Evolutionary conservation across 352 stramenopile genomes (phyloP).

Genomic region (Globisporangium nodosum): DNA sequence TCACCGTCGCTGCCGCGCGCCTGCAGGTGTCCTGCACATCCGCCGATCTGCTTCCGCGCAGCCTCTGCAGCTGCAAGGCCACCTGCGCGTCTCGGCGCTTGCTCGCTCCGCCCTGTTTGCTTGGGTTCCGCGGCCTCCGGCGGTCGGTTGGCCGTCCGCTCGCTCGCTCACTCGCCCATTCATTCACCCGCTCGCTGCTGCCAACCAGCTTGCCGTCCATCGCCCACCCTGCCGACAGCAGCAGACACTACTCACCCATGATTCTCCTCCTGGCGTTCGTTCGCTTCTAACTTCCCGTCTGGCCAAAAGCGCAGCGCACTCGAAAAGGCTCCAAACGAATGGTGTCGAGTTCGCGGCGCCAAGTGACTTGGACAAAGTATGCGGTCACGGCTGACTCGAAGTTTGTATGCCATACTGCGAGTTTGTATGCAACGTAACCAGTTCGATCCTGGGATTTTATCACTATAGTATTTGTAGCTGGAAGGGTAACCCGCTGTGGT

Average conservation of each 20-base stretch:
- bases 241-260: conserved; percentile 40
- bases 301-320: conserved; percentile 19
- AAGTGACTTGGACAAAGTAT: neutral
- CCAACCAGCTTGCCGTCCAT: neutral
- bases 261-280: conserved; percentile 46
- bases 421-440: neutral
- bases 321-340: conserved; percentile 47
- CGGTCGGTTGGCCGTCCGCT: neutral
- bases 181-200: neutral
- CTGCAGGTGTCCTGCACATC: no score
- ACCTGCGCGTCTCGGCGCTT: no score
- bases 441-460: neutral
- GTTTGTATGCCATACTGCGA: neutral
- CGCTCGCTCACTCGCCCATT: neutral
- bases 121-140: no score
- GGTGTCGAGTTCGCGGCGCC: conserved; percentile 22
- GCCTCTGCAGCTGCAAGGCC: neutral
- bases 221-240: neutral
- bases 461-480: neutral
- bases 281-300: conserved; percentile 73
- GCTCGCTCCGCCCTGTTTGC: no score
- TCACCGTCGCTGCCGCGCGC: no score
- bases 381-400: neutral
- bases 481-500: neutral
- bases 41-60: neutral